Conservation (phyloP, 2,329 filamentous ascomycete species). For the Exserohilum turcica region DNA sequence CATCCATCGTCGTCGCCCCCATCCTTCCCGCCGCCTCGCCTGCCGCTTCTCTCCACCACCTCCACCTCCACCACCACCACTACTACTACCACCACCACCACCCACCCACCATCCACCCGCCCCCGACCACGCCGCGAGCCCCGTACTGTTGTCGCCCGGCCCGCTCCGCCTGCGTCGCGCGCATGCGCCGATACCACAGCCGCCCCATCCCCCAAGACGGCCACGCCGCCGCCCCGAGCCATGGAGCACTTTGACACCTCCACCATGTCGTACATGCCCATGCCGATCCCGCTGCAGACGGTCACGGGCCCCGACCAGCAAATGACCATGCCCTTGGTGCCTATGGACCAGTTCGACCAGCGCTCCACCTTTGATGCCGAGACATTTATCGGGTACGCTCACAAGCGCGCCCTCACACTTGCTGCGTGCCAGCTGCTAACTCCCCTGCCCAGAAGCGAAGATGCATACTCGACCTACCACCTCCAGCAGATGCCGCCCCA, state of each 20-base stretch:
- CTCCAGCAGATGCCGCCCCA: conserved; percentile 47
- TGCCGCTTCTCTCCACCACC: conserved; percentile 14
- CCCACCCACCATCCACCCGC: conserved; percentile 14
- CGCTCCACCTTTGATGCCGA: conserved; percentile 65
- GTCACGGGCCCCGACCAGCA: conserved; percentile 52
- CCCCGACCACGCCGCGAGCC: conserved; percentile 1
- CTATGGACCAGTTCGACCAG: conserved; percentile 62
- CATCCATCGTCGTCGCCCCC: conserved; percentile 5
- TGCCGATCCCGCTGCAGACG: conserved; percentile 61
- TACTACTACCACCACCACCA: conserved; percentile 8
- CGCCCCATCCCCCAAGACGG: conserved; percentile 23
- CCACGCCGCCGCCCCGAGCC: conserved; percentile 29
- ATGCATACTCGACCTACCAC: conserved; percentile 53
- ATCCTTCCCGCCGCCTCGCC: conserved; percentile 8
- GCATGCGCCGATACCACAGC: conserved; percentile 34
- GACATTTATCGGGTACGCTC: conserved; percentile 64
- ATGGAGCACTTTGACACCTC: conserved; percentile 65
- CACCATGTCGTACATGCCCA: conserved; percentile 66
- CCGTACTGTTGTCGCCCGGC: conserved; percentile 7
- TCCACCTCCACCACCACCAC: conserved; percentile 4
- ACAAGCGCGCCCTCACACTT: too few species aligned
- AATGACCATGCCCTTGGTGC: conserved; percentile 51
- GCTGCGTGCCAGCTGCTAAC: conserved; percentile 31
- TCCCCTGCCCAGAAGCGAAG: conserved; percentile 54
- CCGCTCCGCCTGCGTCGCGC: conserved; percentile 26